These are phyloP conservation scores for Hymenoscyphus linearis DNA, from an alignment of 2,329 filamentous ascomycete species.

Conservation along the genomic window DNA sequence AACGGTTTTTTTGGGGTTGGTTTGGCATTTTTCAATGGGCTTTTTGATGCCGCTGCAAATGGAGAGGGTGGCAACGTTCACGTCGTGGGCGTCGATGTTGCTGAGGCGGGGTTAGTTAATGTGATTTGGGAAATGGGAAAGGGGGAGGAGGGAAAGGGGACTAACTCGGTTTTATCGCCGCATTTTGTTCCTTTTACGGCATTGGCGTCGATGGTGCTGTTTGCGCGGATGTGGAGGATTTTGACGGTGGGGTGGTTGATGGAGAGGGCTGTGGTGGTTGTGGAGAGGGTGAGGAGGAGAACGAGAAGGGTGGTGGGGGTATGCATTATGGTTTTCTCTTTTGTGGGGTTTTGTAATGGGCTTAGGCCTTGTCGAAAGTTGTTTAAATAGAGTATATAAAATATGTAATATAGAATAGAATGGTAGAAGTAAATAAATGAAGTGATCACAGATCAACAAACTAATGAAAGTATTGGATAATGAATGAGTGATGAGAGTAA, in stretches of 20 bases:
- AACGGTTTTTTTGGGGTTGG: slow-evolving; percentile 38
- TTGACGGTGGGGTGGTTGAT: slow-evolving; percentile 11
- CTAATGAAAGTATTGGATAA: neutral
- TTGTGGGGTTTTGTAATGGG: neutral
- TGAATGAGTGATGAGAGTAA: neutral
- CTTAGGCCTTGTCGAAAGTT: neutral
- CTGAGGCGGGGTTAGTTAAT: neutral
- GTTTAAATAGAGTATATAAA: slow-evolving; percentile 1
- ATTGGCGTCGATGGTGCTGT: slow-evolving; percentile 25
- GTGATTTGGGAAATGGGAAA: neutral
- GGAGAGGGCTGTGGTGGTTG: slow-evolving; percentile 2
- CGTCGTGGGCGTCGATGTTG: slow-evolving; percentile 37
- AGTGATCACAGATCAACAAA: slow-evolving; percentile 8
- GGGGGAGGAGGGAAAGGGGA: neutral
- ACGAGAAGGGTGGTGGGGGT: slow-evolving; percentile 15
- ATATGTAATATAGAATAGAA: neutral
- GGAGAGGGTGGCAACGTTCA: slow-evolving; percentile 41
- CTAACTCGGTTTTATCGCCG: slow-evolving; percentile 29
- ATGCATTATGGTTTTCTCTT: slow-evolving; percentile 15
- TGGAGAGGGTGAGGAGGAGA: slow-evolving; percentile 9
- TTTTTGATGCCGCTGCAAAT: slow-evolving; percentile 48
- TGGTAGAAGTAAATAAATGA: slow-evolving; percentile 4
- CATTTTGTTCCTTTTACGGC: slow-evolving; percentile 33
- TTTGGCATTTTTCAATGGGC: slow-evolving; percentile 41
- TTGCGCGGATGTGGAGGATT: slow-evolving; percentile 25